Percentiles rank a stretch among this genome's conserved stretches.
These are phyloP conservation scores for Austroboletus niveus DNA, from an alignment of 1,284 basidiomycete genomes.

Conservation along the genomic window DNA sequence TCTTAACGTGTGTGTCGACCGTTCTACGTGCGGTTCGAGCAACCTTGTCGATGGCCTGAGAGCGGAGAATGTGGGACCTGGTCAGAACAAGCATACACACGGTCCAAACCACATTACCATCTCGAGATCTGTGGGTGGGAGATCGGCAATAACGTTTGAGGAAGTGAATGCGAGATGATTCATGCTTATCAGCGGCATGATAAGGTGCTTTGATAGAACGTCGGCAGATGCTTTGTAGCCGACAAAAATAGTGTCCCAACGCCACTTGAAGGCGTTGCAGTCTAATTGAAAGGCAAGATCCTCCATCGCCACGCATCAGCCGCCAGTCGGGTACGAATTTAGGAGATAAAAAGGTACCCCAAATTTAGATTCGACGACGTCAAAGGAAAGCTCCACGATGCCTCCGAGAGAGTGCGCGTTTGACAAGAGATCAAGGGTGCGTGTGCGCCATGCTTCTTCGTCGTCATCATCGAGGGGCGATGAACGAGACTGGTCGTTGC, in stretches of 20 bases:
- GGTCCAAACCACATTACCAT: slow-evolving; percentile 43
- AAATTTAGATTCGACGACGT: slow-evolving; percentile 53
- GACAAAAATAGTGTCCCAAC: slow-evolving; percentile 68
- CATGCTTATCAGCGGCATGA: slow-evolving; percentile 69
- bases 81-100: slow-evolving; percentile 4
- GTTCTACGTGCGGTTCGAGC: slow-evolving; percentile 65
- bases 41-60: slow-evolving; percentile 63
- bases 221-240: slow-evolving; percentile 65
- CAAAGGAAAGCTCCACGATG: slow-evolving; percentile 55
- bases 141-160: slow-evolving; percentile 51
- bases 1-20: slow-evolving; percentile 67
- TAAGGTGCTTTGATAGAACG: slow-evolving; percentile 70
- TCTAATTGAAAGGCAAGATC: slow-evolving; percentile 64
- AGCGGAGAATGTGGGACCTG: neutral
- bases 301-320: slow-evolving; percentile 37
- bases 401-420: slow-evolving; percentile 58
- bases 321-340: neutral
- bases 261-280: slow-evolving; percentile 64
- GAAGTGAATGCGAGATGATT: slow-evolving; percentile 65
- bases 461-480: slow-evolving; percentile 39
- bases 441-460: slow-evolving; percentile 53
- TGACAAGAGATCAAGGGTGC: slow-evolving; percentile 50
- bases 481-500: slow-evolving; percentile 42
- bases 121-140: slow-evolving; percentile 58
- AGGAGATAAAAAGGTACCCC: slow-evolving; percentile 42